Evolutionary conservation across 345 rosid genomes (phyloP), one percentile per base, ranked within the genome.

Genomic region (Boechera divaricarpa): DNA sequence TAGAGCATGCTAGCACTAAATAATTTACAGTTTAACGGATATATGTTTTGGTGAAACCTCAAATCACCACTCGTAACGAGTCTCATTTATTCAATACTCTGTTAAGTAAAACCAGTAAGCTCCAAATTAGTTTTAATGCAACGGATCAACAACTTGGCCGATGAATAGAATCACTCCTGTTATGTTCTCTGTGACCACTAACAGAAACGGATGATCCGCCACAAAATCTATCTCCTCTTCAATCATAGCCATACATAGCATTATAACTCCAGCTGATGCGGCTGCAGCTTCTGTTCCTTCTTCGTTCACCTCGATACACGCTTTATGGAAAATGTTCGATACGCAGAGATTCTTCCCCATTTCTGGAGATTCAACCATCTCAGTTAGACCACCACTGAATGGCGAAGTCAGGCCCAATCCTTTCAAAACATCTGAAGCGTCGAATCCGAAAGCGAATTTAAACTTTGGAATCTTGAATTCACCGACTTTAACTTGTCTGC

Each of bases 201-300:
- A 86, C 42, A 90, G 44, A 76, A 88, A 90, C 10, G 91, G 93
- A 69, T 90, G 91, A 74, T 90, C 96, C 7, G 93, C 96, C 10
- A 88, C 87, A 77, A 88, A 90, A 66, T 90, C 85, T 42, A 83
- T 75, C 39, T 45, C 56, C 1, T 76, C 76, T 47, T 47, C 55
- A 11, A 11, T 32, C 49, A 13, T 5, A 56, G 0, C 7, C 41
- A 70, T 0, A 12, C 81, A 81, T 11, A 73, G 44, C 1, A 0
- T 8, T 47, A 78, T 35, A 63, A 82, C 81, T 69, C 73, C 88
- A 62, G 84, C 87, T 69, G 90, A 78, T 51, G 85, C 86, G 63
- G 91, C 89, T 13, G 89, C 91, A 65, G 91, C 93, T 80, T 90
- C 93, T 3, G 93, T 90, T 52, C 96, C 93, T 82, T 87, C 86